Base-by-base conservation (phyloP, 345 rosid genomes). In the Brassica napus region DNA sequence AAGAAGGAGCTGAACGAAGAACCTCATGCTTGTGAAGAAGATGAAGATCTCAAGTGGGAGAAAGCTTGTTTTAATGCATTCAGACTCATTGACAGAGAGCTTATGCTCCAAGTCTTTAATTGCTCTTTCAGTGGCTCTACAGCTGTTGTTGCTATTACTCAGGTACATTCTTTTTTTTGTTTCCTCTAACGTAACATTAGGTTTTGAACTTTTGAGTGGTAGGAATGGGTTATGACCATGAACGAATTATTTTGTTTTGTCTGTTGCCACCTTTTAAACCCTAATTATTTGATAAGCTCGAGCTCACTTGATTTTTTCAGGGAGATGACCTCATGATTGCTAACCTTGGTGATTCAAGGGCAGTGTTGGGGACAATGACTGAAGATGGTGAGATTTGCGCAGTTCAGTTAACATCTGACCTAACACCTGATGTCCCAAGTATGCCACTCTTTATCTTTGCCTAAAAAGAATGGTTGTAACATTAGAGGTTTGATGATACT, bases 291-390 rank as follows among this genome's bases (percentile, higher is more conserved):
- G 6, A 78, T 11, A 30, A 44, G 3, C 11, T 60, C 5, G 57
- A 52, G 14, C 37, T 74, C 5, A 32, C 3, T 59, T 2, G 15
- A 39, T 28, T 69, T 2, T 21, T 80, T 24, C 79, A 92, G 98
- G 89, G 90, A 61, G 87, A 86, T 71, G 89, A 89, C 78, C 91
- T 94, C 62, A 59, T 90, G 26, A 88, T 91, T 73, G 94, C 97
- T 28, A 94, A 94, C 77, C 93, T 94, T 5, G 98, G 98, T 1
- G 97, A 94, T 82, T 94, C 98, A 5, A 89, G 98, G 73, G 98
- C 97, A 18, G 84, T 94, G 54, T 58, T 94, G 23, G 98, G 94
- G 26, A 89, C 88, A 42, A 59, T 78, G 5, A 79, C 34, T 1
- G 93, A 86, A 60, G 82, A 85, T 65, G 87, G 88, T 24, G 69